phyloP scores from a whole-genome alignment of 352 stramenopile species.

The Phytophthora nicotianae region DNA sequence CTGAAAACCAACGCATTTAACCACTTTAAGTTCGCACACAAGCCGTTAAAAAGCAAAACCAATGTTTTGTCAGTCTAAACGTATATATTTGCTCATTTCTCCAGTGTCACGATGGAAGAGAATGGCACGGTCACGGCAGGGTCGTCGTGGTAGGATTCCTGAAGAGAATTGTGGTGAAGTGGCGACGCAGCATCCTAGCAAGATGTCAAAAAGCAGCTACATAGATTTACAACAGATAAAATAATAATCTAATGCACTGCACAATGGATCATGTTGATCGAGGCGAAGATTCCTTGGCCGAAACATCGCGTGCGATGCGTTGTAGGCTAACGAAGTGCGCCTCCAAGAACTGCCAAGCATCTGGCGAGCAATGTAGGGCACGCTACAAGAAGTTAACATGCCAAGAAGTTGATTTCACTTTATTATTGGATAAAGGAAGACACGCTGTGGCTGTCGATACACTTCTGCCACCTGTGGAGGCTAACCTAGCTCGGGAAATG shows the following conservation, averaged over 20 bases:
- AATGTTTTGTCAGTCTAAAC: too few relatives aligned
- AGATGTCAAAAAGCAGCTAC: background rate
- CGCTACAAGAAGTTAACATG: background rate
- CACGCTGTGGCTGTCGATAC: background rate
- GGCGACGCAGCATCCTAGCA: background rate
- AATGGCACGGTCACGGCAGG: background rate
- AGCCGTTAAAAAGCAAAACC: too few relatives aligned
- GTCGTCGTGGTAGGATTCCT: background rate
- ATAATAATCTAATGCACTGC: background rate
- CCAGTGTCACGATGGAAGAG: background rate
- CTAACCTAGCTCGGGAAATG: background rate
- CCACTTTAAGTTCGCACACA: too few relatives aligned
- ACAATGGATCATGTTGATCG: conserved; percentile 1
- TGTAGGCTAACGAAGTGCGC: background rate
- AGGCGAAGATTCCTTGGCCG: background rate
- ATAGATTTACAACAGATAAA: background rate
- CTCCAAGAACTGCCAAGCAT: background rate
- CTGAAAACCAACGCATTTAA: too few relatives aligned
- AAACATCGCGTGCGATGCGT: background rate
- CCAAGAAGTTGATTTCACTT: background rate
- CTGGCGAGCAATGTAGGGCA: background rate
- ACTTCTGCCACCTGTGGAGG: background rate
- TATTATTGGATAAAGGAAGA: background rate
- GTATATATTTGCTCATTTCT: background rate
- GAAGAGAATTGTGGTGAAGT: background rate